A percentile compares a stretch with the other conserved stretches of the same genome.
Evolutionary conservation across 2,329 filamentous ascomycete species (phyloP).

Genomic region (Talaromyces sp.): DNA sequence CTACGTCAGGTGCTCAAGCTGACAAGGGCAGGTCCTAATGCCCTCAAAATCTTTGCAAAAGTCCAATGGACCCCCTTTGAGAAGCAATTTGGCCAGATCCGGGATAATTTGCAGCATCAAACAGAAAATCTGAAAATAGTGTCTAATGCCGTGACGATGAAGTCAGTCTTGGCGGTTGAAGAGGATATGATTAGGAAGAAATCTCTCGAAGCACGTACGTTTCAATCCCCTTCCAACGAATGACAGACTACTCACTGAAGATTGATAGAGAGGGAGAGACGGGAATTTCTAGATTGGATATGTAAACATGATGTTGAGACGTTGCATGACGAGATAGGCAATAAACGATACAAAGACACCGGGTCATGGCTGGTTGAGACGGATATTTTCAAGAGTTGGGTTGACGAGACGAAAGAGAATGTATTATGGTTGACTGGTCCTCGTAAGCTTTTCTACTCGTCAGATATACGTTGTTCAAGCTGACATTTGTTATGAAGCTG

Average conservation of each 20-base stretch:
- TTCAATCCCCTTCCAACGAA: background rate
- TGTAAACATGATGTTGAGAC: conserved; percentile 8
- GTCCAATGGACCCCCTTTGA: conserved; percentile 19
- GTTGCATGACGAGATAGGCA: background rate
- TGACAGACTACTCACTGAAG: background rate
- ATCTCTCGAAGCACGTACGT: background rate
- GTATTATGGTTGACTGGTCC: conserved; percentile 15
- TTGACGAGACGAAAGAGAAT: background rate
- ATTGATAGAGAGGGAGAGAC: conserved; percentile 9
- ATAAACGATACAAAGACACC: conserved; percentile 13
- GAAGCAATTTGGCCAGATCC: conserved; percentile 16
- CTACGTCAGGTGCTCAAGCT: background rate
- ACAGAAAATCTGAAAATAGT: conserved; percentile 5
- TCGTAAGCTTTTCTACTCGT: background rate
- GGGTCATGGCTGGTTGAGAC: conserved; percentile 16
- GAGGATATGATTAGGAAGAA: conserved; percentile 1
- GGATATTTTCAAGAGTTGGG: conserved; percentile 2
- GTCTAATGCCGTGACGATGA: conserved; percentile 11
- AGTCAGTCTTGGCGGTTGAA: conserved; percentile 2
- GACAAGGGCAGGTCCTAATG: background rate
- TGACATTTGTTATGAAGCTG: conserved; percentile 8
- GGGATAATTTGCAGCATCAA: conserved; percentile 12
- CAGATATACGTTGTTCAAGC: background rate
- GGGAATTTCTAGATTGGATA: conserved; percentile 16
- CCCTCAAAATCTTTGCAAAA: conserved; percentile 8